phyloP scores from a whole-genome alignment of 768 basidiomycete genomes.

The Suillus lakei region DNA sequence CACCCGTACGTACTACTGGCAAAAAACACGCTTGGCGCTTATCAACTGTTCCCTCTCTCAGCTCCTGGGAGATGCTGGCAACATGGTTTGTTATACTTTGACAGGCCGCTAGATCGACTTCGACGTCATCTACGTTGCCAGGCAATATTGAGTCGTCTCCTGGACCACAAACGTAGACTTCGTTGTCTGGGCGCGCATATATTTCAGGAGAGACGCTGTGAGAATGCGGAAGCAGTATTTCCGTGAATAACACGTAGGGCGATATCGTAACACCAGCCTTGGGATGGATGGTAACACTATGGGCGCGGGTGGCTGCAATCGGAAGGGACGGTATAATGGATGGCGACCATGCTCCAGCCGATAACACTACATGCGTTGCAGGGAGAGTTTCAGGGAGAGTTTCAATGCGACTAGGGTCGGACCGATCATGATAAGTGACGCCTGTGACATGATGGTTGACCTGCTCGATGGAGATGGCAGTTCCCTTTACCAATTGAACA shows the following conservation, averaged over 20 bases:
- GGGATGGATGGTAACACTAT: conserved; percentile 71
- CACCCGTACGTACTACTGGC: conserved; percentile 60
- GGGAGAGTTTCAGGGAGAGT: conserved; percentile 53
- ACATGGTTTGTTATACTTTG: conserved; percentile 60
- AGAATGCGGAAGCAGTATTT: conserved; percentile 51
- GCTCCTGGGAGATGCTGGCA: conserved; percentile 59
- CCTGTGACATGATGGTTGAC: conserved; percentile 48
- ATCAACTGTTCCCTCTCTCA: conserved; percentile 57
- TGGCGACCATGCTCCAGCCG: conserved; percentile 90
- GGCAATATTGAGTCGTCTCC: conserved; percentile 78
- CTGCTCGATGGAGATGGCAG: conserved; percentile 51
- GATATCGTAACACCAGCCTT: conserved; percentile 50
- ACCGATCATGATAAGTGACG: conserved; percentile 43
- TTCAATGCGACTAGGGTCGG: conserved; percentile 27
- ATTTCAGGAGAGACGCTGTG: conserved; percentile 61
- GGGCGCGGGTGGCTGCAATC: conserved; percentile 67
- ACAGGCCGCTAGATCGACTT: conserved; percentile 60
- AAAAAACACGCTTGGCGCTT: conserved; percentile 77
- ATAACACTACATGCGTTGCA: conserved; percentile 74
- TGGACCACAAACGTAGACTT: conserved; percentile 80
- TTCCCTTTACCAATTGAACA: conserved; percentile 50
- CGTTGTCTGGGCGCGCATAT: conserved; percentile 70
- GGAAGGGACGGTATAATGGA: conserved; percentile 58
- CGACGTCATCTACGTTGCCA: conserved; percentile 71
- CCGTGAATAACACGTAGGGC: conserved; percentile 85